Percentiles rank a stretch among this genome's conserved stretches.
Conservation (phyloP, 495 filamentous ascomycete species). For the Penicillium goetzii region DNA sequence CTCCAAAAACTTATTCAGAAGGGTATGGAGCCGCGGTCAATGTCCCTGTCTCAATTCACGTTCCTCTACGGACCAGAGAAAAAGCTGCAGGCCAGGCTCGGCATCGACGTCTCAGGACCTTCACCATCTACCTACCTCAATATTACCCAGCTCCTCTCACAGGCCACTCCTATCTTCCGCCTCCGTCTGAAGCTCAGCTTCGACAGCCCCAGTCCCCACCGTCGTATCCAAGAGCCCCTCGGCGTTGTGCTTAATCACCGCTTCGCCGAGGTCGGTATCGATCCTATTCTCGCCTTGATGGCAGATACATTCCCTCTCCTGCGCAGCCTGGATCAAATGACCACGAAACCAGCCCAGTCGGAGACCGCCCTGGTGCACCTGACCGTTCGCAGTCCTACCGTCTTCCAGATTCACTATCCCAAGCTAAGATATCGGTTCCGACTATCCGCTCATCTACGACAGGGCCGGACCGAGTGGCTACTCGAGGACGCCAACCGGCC, state of each 20-base stretch:
- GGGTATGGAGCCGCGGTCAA: conserved; percentile 36
- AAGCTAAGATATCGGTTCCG: conserved; percentile 42
- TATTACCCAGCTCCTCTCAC: conserved; percentile 28
- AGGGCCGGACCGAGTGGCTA: conserved; percentile 45
- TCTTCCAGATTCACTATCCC: conserved; percentile 50
- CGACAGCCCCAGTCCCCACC: conserved; percentile 71
- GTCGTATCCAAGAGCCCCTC: conserved; percentile 68
- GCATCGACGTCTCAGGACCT: conserved; percentile 33
- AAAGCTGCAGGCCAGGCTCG: conserved; percentile 36
- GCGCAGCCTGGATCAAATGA: conserved; percentile 58
- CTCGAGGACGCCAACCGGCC: conserved; percentile 39
- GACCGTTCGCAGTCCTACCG: conserved; percentile 45
- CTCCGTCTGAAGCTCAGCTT: conserved; percentile 49
- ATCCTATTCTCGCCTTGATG: conserved; percentile 57
- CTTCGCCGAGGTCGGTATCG: conserved; percentile 53
- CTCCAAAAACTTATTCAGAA: conserved; percentile 42
- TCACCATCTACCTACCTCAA: conserved; percentile 28
- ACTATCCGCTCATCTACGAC: conserved; percentile 35
- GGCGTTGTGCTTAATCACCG: conserved; percentile 60
- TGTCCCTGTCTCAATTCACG: conserved; percentile 43
- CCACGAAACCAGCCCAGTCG: conserved; percentile 29
- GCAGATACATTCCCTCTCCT: conserved; percentile 70
- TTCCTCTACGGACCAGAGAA: conserved; percentile 43
- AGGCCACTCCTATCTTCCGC: conserved; percentile 35
- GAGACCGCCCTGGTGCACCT: conserved; percentile 40